These are phyloP conservation scores for Rickenella mellea DNA, from an alignment of 768 basidiomycete genomes.

Conservation along the genomic window DNA sequence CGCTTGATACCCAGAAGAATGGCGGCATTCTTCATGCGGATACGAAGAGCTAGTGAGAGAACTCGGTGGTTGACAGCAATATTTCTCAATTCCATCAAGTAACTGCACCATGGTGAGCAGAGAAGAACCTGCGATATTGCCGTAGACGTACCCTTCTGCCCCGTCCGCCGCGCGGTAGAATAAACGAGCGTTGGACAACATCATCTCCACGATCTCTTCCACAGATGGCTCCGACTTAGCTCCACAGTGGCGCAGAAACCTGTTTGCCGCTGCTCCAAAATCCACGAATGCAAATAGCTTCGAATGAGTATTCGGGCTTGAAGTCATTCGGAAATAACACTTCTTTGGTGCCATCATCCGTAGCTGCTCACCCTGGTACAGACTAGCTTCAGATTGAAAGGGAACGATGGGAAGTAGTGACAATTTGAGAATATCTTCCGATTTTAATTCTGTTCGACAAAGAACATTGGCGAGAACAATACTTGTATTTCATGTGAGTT, in stretches of 20 bases:
- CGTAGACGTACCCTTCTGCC: constrained; percentile 44
- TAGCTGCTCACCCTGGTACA: constrained; percentile 14
- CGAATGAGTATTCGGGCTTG: constrained; percentile 55
- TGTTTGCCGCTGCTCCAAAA: constrained; percentile 74
- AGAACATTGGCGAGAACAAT: constrained; percentile 1
- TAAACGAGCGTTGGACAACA: constrained; percentile 56
- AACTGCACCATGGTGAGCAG: constrained; percentile 33
- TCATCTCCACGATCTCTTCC: constrained; percentile 65
- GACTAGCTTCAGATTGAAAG: constrained; percentile 23
- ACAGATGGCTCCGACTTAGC: constrained; percentile 82
- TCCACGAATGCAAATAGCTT: constrained; percentile 84
- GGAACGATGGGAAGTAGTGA: constrained; percentile 63
- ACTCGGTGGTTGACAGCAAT: constrained; percentile 65
- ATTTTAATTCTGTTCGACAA: constrained; percentile 42
- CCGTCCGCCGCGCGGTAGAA: constrained; percentile 70
- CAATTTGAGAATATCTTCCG: constrained; percentile 44
- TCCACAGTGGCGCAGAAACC: constrained; percentile 80
- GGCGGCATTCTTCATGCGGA: constrained; percentile 58
- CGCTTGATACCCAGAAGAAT: constrained; percentile 71
- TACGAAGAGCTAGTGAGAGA: constrained; percentile 39
- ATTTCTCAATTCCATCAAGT: constrained; percentile 72
- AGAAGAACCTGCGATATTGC: not conserved
- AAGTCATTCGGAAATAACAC: constrained; percentile 56
- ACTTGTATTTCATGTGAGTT: not conserved
- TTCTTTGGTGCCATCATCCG: constrained; percentile 48